These are phyloP conservation scores for Herpetomonas tarakana DNA, from an alignment of 208 protist species.

Conservation along the genomic window DNA sequence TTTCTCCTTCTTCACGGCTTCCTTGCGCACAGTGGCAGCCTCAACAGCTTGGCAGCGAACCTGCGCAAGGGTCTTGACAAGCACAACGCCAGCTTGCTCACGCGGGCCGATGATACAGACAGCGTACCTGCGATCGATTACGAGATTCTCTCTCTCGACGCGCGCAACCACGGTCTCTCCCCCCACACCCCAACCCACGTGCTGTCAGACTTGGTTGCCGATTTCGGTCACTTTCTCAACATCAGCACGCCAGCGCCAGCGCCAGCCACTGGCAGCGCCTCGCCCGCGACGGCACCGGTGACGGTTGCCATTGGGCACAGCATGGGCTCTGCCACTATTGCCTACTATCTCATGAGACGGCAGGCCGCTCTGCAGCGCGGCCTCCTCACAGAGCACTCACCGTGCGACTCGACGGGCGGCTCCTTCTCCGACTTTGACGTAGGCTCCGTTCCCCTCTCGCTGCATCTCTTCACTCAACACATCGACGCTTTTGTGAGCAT, in stretches of 20 bases:
- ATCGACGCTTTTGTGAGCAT: conserved; percentile 38
- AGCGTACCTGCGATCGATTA: conserved; percentile 2
- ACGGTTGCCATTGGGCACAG: conserved; percentile 58
- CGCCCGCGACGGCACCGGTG: conserved; percentile 2
- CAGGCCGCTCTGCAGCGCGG: not conserved
- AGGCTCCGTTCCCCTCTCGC: not conserved
- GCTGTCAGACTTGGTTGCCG: conserved; percentile 26
- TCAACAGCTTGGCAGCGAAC: conserved; percentile 36
- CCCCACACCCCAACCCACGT: conserved; percentile 45
- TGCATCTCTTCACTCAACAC: not conserved
- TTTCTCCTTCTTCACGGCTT: conserved; percentile 65
- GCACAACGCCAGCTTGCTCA: conserved; percentile 11
- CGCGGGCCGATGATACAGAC: not conserved
- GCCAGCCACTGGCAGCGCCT: not conserved
- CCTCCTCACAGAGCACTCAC: not conserved
- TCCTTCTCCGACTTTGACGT: not conserved
- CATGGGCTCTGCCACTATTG: conserved; percentile 59
- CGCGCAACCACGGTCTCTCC: conserved; percentile 58
- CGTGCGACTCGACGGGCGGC: not conserved
- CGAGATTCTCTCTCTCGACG: conserved; percentile 26
- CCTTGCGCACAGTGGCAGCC: conserved; percentile 40
- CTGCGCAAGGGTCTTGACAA: conserved; percentile 22
- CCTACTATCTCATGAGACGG: conserved; percentile 42
- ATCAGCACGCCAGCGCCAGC: conserved; percentile 2
- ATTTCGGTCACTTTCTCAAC: conserved; percentile 30